These are phyloP conservation scores for Globisporangium canariense DNA, from an alignment of 352 stramenopile species.

Conservation along the genomic window DNA sequence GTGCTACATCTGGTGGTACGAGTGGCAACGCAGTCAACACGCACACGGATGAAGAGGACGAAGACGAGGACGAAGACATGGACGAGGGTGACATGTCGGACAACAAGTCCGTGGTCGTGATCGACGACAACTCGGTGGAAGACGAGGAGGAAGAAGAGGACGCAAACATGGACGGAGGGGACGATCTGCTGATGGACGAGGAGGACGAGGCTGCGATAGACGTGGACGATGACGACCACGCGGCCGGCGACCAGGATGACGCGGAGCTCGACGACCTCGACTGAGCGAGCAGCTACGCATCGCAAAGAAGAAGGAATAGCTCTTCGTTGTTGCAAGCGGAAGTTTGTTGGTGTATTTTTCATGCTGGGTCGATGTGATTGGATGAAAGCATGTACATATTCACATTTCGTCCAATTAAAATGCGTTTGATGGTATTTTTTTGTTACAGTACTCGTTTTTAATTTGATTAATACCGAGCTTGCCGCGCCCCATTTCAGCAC, in stretches of 20 bases:
- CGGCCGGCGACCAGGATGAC: constrained; percentile 17
- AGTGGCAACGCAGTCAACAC: not conserved
- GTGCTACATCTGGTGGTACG: not conserved
- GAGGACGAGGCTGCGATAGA: constrained; percentile 27
- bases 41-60: constrained; percentile 22
- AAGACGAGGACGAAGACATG: constrained; percentile 29
- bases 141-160: constrained; percentile 23
- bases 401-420: constrained; percentile 28
- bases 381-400: constrained; percentile 12
- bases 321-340: not conserved
- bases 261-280: constrained; percentile 19
- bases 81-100: constrained; percentile 23
- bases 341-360: constrained; percentile 1
- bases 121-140: constrained; percentile 16
- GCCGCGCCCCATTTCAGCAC: not conserved
- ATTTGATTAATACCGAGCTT: constrained; percentile 3
- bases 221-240: constrained; percentile 39
- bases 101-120: constrained; percentile 14
- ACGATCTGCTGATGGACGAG: constrained; percentile 35
- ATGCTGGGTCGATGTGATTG: constrained; percentile 7
- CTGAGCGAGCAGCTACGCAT: constrained; percentile 6
- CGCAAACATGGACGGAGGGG: constrained; percentile 24
- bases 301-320: not conserved
- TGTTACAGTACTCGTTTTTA: not conserved
- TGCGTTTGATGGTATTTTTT: not conserved